Base-by-base conservation (phyloP, 352 stramenopile species). In the Phytophthora sansomeana region DNA sequence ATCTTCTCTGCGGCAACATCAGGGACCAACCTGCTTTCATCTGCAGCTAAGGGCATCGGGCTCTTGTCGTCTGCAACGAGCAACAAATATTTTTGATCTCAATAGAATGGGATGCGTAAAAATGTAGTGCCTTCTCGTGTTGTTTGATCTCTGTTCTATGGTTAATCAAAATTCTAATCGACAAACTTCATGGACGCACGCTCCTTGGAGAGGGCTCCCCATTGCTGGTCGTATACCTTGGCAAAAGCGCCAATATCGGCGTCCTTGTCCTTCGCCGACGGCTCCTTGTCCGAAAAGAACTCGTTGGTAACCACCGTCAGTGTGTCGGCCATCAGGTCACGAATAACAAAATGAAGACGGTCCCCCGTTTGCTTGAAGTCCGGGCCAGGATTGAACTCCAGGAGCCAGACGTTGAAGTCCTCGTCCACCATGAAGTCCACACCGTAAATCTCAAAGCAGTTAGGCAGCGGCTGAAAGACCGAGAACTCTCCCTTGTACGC, bases 1-100 rank as follows among this genome's bases (percentile, higher is more conserved):
- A 69, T 92, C 35, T 77, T 92, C 5, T 89, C 80, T 13, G 79
- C 85, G 8, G 83, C 83, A 26, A 73, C 78, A 14, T 83, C 78
- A 32, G 80, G 80, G n/a, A 85, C 79, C 16, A 90, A 81, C 28
- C 41, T 90, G 62, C 65, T 90, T 30, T 85, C 77, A 24, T 90
- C 83, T 8, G 84, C 84, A 16, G 88, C 86, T 35, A 96, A 96
- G 57, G 85, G 88, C 33, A 93, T 96, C 63, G 90, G 83, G 32
- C 92, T 90, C 41, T 53, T 94, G 30, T 94, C 87, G 29, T 93
- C 85, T 32, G 87, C 85, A 26, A 94, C 75, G 26, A 77, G 39
- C 17, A 78, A 69, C 55, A 89, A 72, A 47, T 91, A 93, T 66
- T 91, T 93, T 75, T 93, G 66, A 88, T 21, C 19, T 21, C 16